Base-by-base conservation (phyloP, 2,329 filamentous ascomycete genomes). In the Talaromyces sp. region DNA sequence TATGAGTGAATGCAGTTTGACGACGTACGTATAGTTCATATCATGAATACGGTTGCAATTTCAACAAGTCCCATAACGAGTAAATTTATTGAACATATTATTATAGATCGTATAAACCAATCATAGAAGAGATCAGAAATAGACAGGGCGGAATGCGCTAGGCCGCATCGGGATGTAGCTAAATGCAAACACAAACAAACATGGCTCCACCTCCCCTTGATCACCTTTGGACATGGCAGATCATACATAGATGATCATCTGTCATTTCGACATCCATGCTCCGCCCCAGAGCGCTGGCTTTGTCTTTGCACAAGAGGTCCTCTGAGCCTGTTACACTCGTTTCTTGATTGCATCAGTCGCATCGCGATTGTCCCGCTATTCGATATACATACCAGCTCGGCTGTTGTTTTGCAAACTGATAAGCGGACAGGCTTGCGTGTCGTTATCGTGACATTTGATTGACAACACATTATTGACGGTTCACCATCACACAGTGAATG, bases 281-380 rank as follows among this genome's bases (percentile, higher is more conserved):
- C 35, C 19, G 54, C 41, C 26, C 17, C n/a, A 27, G 41, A 43
- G 24, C 54, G 26, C 38, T 21, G 26, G 48, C 48, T 27, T 17
- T 52, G 26, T 55, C 46, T 11, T 53, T 26, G 11, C 48, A 14
- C 21, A 35, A 32, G 27, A 61, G 80, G 81, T 80, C 80, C 77
- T 83, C 69, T 63, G 79, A 83, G 72, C 81, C 81, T 70, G 76
- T 84, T 83, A 72, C 82, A 70, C 72, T 84, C 81, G 80, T 81
- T 82, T 71, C 55, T 54, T 9, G 51, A 14, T 27, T 19, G 26
- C 17, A 54, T 9, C 54, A 27, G 35, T 26, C 10, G 6, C 48
- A 26, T n/a, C 7, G 48, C 48, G 26, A 1, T n/a, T 26, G n/a
- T 52, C 12, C 26, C 12, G 19, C 24, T 24, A 9, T 52, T n/a